Conservation (phyloP, 2,329 filamentous ascomycete genomes). For the Fusarium scirpi region DNA sequence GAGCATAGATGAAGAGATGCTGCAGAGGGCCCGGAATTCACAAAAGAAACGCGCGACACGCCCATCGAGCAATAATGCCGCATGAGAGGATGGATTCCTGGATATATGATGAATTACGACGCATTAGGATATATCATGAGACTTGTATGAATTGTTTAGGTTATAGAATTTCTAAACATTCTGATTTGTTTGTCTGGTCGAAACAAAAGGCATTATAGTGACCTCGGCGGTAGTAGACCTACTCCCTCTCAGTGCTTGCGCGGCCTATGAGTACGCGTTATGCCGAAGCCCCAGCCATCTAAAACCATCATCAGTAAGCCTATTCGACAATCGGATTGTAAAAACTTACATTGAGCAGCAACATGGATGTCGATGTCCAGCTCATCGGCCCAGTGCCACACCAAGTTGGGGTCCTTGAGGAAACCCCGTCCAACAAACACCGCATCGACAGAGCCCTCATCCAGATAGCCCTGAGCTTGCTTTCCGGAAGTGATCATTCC, state of each 20-base stretch:
- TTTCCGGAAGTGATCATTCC: constrained; percentile 58
- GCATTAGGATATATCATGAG: constrained; percentile 5
- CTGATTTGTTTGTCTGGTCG: not conserved
- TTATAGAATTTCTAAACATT: not conserved
- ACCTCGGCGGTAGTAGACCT: not conserved
- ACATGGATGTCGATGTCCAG: constrained; percentile 59
- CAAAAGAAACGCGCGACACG: constrained; percentile 41
- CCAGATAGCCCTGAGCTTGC: constrained; percentile 60
- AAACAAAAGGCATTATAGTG: not conserved
- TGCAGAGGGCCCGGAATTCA: constrained; percentile 41
- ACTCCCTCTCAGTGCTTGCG: constrained; percentile 29
- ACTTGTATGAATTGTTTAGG: not conserved
- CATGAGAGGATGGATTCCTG: constrained; percentile 7
- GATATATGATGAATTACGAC: constrained; percentile 38
- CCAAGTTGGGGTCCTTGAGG: constrained; percentile 66
- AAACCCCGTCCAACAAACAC: constrained; percentile 63
- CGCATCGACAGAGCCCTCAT: constrained; percentile 59
- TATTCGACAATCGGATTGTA: not conserved
- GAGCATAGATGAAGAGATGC: constrained; percentile 71
- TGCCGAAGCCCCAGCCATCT: constrained; percentile 46
- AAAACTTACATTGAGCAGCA: constrained; percentile 51
- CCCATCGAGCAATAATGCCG: constrained; percentile 12
- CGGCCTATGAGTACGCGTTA: constrained; percentile 44
- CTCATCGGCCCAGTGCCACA: constrained; percentile 66
- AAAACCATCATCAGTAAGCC: not conserved